phyloP scores from a whole-genome alignment of 129 eudicot species.

The Erigeron canadensis region DNA sequence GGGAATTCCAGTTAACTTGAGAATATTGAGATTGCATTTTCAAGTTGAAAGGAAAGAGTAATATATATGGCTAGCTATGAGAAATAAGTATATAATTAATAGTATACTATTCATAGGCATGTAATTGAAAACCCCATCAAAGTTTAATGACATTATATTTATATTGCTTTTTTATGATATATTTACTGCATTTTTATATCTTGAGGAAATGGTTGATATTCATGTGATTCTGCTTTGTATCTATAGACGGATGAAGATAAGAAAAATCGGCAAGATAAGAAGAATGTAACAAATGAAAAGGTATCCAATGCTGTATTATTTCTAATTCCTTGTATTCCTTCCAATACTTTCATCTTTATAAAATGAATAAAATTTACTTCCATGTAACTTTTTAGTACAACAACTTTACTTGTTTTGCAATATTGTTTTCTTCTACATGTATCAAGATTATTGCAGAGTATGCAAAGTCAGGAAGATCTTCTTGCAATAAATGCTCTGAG shows the following conservation, averaged over 20 bases:
- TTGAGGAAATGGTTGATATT: slow-evolving; percentile 12
- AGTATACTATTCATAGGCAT: not conserved
- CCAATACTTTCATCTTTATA: not conserved
- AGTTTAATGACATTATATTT: not conserved
- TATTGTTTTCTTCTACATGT: slow-evolving; percentile 24
- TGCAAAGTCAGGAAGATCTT: slow-evolving; percentile 84
- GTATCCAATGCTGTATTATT: slow-evolving; percentile 6
- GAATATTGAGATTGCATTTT: no score
- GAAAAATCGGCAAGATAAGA: slow-evolving; percentile 20
- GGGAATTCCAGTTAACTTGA: not conserved
- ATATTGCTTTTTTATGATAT: not conserved
- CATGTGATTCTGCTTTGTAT: slow-evolving; percentile 25
- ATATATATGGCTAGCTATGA: slow-evolving; percentile 1
- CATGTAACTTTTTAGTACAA: not conserved
- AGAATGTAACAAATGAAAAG: slow-evolving; percentile 33
- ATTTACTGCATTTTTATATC: not conserved
- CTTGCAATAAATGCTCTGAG: slow-evolving; percentile 72
- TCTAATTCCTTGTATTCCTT: not conserved
- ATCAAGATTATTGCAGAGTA: slow-evolving; percentile 70
- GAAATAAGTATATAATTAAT: slow-evolving; percentile 1
- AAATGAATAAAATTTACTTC: not conserved
- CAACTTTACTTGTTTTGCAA: slow-evolving; percentile 24
- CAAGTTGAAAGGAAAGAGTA: not conserved
- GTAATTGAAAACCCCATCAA: slow-evolving; percentile 2
- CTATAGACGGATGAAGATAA: slow-evolving; percentile 30